These are phyloP conservation scores for Tuber melanosporum DNA, from an alignment of 495 filamentous ascomycete species.

Conservation along the genomic window DNA sequence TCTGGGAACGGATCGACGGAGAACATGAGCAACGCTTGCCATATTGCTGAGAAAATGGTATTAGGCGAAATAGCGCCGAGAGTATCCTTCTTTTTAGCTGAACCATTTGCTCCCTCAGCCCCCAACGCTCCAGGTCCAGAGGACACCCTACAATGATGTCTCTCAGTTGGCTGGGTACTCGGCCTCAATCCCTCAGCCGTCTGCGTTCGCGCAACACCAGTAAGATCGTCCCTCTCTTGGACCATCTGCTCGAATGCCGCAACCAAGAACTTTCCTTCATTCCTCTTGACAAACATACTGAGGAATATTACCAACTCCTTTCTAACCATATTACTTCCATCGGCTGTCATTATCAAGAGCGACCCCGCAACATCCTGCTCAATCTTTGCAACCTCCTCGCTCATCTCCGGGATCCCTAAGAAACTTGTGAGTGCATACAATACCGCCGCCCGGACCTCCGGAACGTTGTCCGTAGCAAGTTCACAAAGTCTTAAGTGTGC, in stretches of 20 bases:
- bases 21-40: constrained; percentile 85
- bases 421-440: constrained; percentile 88
- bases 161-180: constrained; percentile 13
- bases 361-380: constrained; percentile 83
- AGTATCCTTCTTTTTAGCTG: constrained; percentile 27
- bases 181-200: constrained; percentile 11
- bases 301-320: constrained; percentile 91
- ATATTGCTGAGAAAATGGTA: constrained; percentile 82
- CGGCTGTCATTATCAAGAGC: constrained; percentile 76
- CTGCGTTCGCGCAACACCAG: constrained; percentile 17
- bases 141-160: constrained; percentile 30
- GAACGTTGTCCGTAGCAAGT: constrained; percentile 76
- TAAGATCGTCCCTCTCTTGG: constrained; percentile 65
- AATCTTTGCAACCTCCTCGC: constrained; percentile 78
- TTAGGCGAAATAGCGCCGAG: constrained; percentile 61
- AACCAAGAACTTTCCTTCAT: constrained; percentile 86
- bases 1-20: constrained; percentile 93
- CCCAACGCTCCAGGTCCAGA: constrained; percentile 33
- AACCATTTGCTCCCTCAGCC: constrained; percentile 24
- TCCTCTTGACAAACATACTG: constrained; percentile 81
- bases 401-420: constrained; percentile 86
- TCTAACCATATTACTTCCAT: constrained; percentile 86
- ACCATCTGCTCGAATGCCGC: constrained; percentile 84
- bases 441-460: constrained; percentile 93
- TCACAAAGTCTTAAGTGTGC: constrained; percentile 72